A percentile compares a stretch with the other conserved stretches of the same genome.
These are phyloP conservation scores for Didymella keratinophila DNA, from an alignment of 2,329 filamentous ascomycete genomes.

Conservation along the genomic window DNA sequence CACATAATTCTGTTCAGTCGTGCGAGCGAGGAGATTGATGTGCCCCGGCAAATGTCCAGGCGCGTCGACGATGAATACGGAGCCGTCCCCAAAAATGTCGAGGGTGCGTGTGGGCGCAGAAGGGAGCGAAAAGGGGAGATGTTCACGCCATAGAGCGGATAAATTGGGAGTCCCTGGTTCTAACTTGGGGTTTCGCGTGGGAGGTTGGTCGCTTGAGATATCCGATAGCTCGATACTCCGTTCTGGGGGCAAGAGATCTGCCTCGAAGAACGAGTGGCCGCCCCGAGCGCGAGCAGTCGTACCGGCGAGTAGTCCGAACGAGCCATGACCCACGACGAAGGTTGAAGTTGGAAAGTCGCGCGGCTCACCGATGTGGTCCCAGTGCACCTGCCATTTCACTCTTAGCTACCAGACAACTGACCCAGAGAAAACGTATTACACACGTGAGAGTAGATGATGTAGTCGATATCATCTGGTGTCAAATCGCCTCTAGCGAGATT, in stretches of 20 bases:
- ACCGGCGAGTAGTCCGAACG: conserved; percentile 34
- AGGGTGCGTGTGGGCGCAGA: conserved; percentile 58
- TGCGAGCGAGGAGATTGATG: conserved; percentile 59
- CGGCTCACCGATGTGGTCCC: conserved; percentile 54
- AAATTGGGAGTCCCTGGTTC: conserved; percentile 22
- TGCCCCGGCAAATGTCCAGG: conserved; percentile 64
- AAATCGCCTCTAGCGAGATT: conserved; percentile 50
- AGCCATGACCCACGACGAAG: conserved; percentile 52
- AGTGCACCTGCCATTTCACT: conserved; percentile 46
- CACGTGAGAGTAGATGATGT: conserved; percentile 54
- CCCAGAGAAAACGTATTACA: conserved; percentile 7
- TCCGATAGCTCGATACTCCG: conserved; percentile 54
- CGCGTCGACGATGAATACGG: conserved; percentile 58
- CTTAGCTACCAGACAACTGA: neutral
- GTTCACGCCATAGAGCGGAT: conserved; percentile 52
- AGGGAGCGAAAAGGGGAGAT: conserved; percentile 57
- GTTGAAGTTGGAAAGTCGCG: conserved; percentile 47
- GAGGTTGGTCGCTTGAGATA: conserved; percentile 34
- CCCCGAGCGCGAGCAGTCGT: conserved; percentile 34
- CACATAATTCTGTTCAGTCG: conserved; percentile 50
- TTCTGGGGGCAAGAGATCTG: conserved; percentile 54
- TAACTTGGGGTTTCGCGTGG: neutral
- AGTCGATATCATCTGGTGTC: conserved; percentile 50
- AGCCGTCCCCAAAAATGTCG: conserved; percentile 60
- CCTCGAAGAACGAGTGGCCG: conserved; percentile 54